Evolutionary conservation across 352 stramenopile species (phyloP), one percentile per base, ranked within the genome.

Genomic region (Phytophthora kernoviae): DNA sequence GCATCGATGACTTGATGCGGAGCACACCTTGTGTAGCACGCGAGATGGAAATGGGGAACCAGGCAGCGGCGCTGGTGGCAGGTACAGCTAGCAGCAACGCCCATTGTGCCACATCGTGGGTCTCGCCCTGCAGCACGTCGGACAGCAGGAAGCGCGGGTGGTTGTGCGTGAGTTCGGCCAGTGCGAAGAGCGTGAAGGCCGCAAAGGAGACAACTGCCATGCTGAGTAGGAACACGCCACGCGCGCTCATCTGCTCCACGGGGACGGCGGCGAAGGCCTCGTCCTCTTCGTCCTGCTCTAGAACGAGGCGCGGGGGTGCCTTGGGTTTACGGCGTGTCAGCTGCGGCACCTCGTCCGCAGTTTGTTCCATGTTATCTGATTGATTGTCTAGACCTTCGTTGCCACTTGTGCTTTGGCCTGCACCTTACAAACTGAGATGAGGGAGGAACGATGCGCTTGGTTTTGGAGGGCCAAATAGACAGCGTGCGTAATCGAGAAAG

Each of bases 131-230:
- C 44, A 75, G 54, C 32, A 68, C 54, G 42, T 57, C 15, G 22
- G 72, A 47, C 40, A 82, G 41, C 15, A 79, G 49, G 36, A 87
- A 58, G 24, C 62, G 70, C 4, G 64, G 61, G 37, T 73, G 67
- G 56, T 86, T 66, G 41, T 74, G 72, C 34, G 58, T 77, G 42
- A 86, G 62, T 46, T 92, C 80, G 5, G 73, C 68, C 14, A 90
- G 58, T 14, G 75, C 74, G 36, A 84, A 84, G 11, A 90, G 64
- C 41, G 75, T 80, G 49, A 92, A 92, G 26, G 83, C 79, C 4
- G 73, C 77, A 42, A 92, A 90, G 14, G 74, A 75, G 18, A 79
- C 63, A 36, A 89, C 75, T 17, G 68, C 73, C 68, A 83, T 81
- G 0, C 66, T 44, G 21, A 89, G 68, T 44, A 92, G 59, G 45